A percentile compares a stretch with the other conserved stretches of the same genome.
Conservation (phyloP, 2,329 filamentous ascomycete species). For the Aureobasidium sp. region DNA sequence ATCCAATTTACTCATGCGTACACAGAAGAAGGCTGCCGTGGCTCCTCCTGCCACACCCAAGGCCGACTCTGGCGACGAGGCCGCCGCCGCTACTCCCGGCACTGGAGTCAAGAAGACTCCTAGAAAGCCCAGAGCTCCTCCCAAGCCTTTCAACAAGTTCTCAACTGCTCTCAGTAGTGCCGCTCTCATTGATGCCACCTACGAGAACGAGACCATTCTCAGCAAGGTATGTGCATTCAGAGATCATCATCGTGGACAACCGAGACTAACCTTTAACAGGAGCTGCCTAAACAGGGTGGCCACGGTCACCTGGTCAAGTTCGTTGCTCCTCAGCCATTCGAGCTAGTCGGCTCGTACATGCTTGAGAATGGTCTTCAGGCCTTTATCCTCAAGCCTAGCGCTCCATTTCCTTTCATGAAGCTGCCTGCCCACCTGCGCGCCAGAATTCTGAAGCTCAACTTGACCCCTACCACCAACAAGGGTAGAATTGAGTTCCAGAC, state of each 20-base stretch:
- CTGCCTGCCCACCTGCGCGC: constrained; percentile 14
- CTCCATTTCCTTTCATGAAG: constrained; percentile 25
- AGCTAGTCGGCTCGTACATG: constrained; percentile 23
- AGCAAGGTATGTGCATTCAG: constrained; percentile 12
- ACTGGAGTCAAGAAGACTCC: constrained; percentile 13
- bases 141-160: constrained; percentile 11
- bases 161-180: constrained; percentile 10
- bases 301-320: constrained; percentile 25
- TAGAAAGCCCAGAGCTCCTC: constrained; percentile 12
- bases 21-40: constrained; percentile 8
- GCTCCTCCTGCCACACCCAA: constrained; percentile 12
- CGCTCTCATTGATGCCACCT: constrained; percentile 20
- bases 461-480: constrained; percentile 15
- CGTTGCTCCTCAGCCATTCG: constrained; percentile 23
- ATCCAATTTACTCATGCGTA: not conserved
- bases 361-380: constrained; percentile 26
- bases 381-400: constrained; percentile 26
- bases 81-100: not conserved
- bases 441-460: not conserved
- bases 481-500: constrained; percentile 22
- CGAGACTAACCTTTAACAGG: not conserved
- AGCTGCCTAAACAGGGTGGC: constrained; percentile 14
- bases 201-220: constrained; percentile 17
- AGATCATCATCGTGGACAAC: not conserved
- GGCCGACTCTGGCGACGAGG: constrained; percentile 8